Conservation (phyloP, 2,329 filamentous ascomycete species). For the Microdochium nivale region DNA sequence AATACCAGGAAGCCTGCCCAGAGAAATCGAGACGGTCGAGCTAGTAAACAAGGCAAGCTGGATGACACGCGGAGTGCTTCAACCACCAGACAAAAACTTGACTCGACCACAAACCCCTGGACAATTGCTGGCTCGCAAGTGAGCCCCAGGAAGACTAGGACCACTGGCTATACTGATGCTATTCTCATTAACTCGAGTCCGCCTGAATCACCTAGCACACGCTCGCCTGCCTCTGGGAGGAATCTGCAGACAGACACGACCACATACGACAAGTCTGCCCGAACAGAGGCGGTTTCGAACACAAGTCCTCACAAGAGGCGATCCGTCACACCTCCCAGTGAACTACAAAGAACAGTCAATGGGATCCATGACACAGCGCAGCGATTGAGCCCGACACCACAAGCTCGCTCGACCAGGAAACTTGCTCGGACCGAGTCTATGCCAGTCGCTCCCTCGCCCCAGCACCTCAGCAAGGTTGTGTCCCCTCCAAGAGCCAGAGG, state of each 20-base stretch:
- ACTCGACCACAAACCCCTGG: constrained; percentile 24
- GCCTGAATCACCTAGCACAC: constrained; percentile 20
- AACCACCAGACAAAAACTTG: constrained; percentile 9
- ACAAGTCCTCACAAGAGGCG: not conserved
- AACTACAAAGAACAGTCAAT: not conserved
- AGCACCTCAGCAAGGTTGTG: not conserved
- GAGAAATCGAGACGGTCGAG: constrained; percentile 2
- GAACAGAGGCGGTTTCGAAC: not conserved
- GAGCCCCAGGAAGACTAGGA: constrained; percentile 25
- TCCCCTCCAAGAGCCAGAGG: constrained; percentile 1
- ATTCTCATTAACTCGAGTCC: constrained; percentile 39
- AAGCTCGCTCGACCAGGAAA: constrained; percentile 1
- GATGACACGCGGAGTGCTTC: constrained; percentile 13
- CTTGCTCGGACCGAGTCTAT: constrained; percentile 19
- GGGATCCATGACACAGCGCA: constrained; percentile 4
- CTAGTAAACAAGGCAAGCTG: constrained; percentile 20
- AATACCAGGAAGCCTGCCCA: not conserved
- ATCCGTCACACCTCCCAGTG: not conserved
- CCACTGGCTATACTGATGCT: constrained; percentile 20
- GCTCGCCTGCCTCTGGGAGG: constrained; percentile 13
- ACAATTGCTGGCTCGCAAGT: constrained; percentile 33
- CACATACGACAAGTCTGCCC: not conserved
- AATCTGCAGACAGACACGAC: not conserved
- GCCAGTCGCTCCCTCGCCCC: constrained; percentile 7
- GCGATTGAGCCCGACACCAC: constrained; percentile 20